These are phyloP conservation scores for Blastocystis sp. DNA, from an alignment of 352 stramenopile species.

Conservation along the genomic window DNA sequence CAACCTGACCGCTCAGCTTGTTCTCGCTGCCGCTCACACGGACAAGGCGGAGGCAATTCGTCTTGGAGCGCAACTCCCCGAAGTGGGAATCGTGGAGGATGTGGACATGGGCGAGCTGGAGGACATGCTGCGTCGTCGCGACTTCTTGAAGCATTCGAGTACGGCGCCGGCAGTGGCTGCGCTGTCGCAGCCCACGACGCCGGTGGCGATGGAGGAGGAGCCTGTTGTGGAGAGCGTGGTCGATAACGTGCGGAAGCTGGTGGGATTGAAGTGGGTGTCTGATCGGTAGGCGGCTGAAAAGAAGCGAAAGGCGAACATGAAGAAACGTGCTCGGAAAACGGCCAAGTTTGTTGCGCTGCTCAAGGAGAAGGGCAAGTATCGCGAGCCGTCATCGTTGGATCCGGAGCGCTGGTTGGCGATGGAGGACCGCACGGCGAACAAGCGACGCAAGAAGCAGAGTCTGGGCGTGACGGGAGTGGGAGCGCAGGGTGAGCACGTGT, in stretches of 20 bases:
- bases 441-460: conserved; percentile 36
- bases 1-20: neutral
- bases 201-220: neutral
- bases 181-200: neutral
- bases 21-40: conserved; percentile 1
- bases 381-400: conserved; percentile 17
- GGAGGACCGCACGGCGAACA: conserved; percentile 5
- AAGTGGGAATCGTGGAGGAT: conserved; percentile 10
- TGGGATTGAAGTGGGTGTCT: neutral
- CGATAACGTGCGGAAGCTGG: conserved; percentile 35
- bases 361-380: conserved; percentile 39
- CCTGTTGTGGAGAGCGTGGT: neutral
- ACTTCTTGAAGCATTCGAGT: conserved; percentile 10
- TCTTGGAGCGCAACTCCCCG: neutral
- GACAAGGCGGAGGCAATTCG: neutral
- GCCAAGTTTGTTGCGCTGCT: conserved; percentile 17
- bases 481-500: conserved; percentile 49
- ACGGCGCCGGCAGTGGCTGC: neutral
- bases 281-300: conserved; percentile 40
- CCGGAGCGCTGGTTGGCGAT: conserved; percentile 48
- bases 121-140: conserved; percentile 14
- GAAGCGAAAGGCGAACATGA: conserved; percentile 20
- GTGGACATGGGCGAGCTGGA: conserved; percentile 37
- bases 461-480: conserved; percentile 32
- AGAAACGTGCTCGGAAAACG: conserved; percentile 39